Base-by-base conservation (phyloP, 2,329 filamentous ascomycete genomes). In the Stemphylium lycopersici region DNA sequence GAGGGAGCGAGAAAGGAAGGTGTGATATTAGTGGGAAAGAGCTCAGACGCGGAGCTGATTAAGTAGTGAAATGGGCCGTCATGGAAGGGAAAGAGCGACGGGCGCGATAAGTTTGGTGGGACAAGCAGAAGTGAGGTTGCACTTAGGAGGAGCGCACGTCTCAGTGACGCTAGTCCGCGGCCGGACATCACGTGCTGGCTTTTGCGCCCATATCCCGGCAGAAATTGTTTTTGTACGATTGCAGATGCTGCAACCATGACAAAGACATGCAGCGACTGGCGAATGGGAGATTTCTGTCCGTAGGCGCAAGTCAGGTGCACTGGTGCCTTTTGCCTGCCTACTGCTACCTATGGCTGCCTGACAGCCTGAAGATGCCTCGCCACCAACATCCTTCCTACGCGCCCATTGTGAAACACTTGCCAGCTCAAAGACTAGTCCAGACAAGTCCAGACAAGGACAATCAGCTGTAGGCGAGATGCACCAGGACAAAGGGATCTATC, bases 311-410 rank as follows among this genome's bases (percentile, higher is more conserved):
- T 29, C 20, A 12, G 48, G 47, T 48, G 46, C 29, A 26, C 38
- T 33, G 56, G 31, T 63, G 60, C 64, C 65, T 71, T 59, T 41
- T 42, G 37, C 52, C 31, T 62, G 59, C 64, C 62, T 63, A 47
- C 39, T 38, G 59, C 48, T 72, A 65, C 68, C 69, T 73, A 54
- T 59, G 62, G 71, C 62, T 74, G 69, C 72, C 72, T 74, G 46
- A 47, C 16, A 33, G 48, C 49, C 41, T 57, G 48, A 61, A 51
- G 48, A 48, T 52, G 48, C 61, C 58, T 45, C 58, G 63, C 64
- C 65, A 53, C 59, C 33, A 44, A 39, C 45, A 11, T 31, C 53
- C 26, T 38, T 45, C 41, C 50, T 34, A 33, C 36, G 20, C 34
- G 32, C 20, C 32, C 22, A 42, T 33, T 22, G 20, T 58, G 63